Evolutionary conservation across 1,284 basidiomycete genomes (phyloP).

Genomic region (Pseudozyma flocculosa): DNA sequence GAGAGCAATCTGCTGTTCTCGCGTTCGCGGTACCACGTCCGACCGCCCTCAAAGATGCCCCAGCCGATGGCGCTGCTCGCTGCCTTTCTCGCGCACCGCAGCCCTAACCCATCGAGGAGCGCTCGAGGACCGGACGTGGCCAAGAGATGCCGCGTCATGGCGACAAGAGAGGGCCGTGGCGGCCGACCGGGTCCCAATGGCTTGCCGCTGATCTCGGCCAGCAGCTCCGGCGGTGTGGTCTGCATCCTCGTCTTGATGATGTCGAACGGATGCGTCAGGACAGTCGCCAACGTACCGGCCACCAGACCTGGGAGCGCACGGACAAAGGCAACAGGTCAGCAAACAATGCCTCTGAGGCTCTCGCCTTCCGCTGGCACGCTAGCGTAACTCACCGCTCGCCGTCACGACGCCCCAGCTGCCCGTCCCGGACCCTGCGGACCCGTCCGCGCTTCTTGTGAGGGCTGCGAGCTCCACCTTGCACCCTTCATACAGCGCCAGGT

Average conservation of each 20-base stretch:
- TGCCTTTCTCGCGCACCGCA: constrained; percentile 54
- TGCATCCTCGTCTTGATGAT: constrained; percentile 57
- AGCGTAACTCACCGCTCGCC: constrained; percentile 29
- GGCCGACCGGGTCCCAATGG: background rate
- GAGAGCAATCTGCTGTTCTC: background rate
- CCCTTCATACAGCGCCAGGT: constrained; percentile 78
- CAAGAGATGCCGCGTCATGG: constrained; percentile 34
- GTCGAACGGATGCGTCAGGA: constrained; percentile 57
- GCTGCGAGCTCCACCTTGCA: constrained; percentile 38
- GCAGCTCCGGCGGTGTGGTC: constrained; percentile 28
- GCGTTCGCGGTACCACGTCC: constrained; percentile 33
- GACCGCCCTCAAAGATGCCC: constrained; percentile 53
- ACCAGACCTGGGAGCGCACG: constrained; percentile 20
- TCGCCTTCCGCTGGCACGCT: too few relatives aligned
- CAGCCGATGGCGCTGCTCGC: constrained; percentile 54
- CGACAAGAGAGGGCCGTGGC: constrained; percentile 13
- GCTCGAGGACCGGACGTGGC: constrained; percentile 25
- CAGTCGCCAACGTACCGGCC: constrained; percentile 50
- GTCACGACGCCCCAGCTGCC: constrained; percentile 47
- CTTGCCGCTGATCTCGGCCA: constrained; percentile 11
- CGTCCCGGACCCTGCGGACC: constrained; percentile 18
- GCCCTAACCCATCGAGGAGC: constrained; percentile 50
- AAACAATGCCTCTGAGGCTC: too few relatives aligned
- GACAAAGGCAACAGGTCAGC: too few relatives aligned
- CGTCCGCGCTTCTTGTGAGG: constrained; percentile 3